Percentiles rank a stretch among this genome's conserved stretches.
Evolutionary conservation across 306 rosid genomes (phyloP).

Genomic region (Trichosanthes truncata): DNA sequence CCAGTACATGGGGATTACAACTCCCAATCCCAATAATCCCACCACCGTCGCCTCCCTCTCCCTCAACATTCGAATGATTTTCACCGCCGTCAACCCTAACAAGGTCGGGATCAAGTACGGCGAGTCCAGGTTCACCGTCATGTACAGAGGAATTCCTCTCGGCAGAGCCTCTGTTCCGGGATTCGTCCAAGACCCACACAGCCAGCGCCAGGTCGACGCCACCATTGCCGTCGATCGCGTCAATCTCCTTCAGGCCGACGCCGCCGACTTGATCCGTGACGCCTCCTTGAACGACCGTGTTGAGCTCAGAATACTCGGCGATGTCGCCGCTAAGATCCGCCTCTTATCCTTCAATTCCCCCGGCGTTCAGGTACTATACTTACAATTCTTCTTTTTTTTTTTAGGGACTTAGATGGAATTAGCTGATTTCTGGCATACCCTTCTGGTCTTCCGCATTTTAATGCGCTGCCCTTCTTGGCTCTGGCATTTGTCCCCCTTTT

Average conservation of each 20-base stretch:
- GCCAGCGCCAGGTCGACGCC: conserved; percentile 53
- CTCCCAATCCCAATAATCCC: conserved; percentile 11
- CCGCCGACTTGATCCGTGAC: conserved; percentile 66
- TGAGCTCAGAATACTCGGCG: conserved; percentile 73
- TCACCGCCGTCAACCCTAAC: conserved; percentile 78
- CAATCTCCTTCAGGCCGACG: conserved; percentile 77
- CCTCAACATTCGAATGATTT: conserved; percentile 57
- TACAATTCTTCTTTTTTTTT: background rate
- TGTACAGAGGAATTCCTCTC: conserved; percentile 85
- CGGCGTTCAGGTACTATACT: conserved; percentile 57
- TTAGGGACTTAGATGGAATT: background rate
- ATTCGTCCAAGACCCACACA: conserved; percentile 73
- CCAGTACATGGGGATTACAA: conserved; percentile 71
- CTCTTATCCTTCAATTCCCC: conserved; percentile 79
- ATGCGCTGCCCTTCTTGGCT: background rate
- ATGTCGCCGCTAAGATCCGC: conserved; percentile 96
- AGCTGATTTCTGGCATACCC: background rate
- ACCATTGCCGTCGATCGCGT: conserved; percentile 70
- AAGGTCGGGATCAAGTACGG: conserved; percentile 96
- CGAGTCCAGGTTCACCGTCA: conserved; percentile 82
- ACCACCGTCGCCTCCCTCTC: conserved; percentile 50
- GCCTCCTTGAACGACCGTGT: conserved; percentile 86
- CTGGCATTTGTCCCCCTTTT: background rate
- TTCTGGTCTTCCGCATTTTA: background rate
- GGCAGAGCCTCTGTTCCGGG: conserved; percentile 82